phyloP scores from a whole-genome alignment of 176 grass and related monocot species.

The Luzula sylvatica region DNA sequence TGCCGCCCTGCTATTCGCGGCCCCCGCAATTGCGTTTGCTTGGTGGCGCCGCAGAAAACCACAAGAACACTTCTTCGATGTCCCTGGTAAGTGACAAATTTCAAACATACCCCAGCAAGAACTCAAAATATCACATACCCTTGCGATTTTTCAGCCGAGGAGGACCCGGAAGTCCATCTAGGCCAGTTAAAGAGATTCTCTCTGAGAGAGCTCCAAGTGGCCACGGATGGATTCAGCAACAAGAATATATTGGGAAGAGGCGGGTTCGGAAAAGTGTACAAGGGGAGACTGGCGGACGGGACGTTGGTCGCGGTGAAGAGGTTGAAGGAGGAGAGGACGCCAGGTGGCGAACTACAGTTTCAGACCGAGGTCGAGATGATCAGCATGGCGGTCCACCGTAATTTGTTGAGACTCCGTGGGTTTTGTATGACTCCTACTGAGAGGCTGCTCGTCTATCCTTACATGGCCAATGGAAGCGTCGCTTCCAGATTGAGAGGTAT shows the following conservation, averaged over 20 bases:
- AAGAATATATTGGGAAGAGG: constrained; percentile 85
- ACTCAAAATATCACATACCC: no score
- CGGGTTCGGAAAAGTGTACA: constrained; percentile 86
- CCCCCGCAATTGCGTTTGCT: constrained; percentile 77
- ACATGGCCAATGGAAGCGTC: constrained; percentile 84
- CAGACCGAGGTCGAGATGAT: constrained; percentile 92
- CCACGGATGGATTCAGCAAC: constrained; percentile 66
- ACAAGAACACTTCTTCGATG: constrained; percentile 81
- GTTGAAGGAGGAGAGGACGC: constrained; percentile 72
- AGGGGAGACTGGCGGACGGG: constrained; percentile 72
- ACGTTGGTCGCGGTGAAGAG: constrained; percentile 78
- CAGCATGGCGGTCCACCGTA: constrained; percentile 77
- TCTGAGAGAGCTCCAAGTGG: constrained; percentile 65
- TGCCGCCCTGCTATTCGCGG: constrained; percentile 73
- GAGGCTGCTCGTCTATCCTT: constrained; percentile 82
- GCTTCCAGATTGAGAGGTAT: constrained; percentile 70
- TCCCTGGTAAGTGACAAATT: constrained; percentile 41
- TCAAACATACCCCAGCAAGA: no score
- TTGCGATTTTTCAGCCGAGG: constrained; percentile 41
- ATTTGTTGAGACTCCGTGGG: constrained; percentile 61
- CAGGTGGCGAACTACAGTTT: constrained; percentile 78
- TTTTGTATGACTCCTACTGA: constrained; percentile 92
- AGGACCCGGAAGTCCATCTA: constrained; percentile 82
- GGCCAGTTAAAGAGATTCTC: constrained; percentile 86
- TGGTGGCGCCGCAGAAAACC: constrained; percentile 70